Evolutionary conservation across 2,329 filamentous ascomycete genomes (phyloP).

Genomic region (Colletotrichum musae): DNA sequence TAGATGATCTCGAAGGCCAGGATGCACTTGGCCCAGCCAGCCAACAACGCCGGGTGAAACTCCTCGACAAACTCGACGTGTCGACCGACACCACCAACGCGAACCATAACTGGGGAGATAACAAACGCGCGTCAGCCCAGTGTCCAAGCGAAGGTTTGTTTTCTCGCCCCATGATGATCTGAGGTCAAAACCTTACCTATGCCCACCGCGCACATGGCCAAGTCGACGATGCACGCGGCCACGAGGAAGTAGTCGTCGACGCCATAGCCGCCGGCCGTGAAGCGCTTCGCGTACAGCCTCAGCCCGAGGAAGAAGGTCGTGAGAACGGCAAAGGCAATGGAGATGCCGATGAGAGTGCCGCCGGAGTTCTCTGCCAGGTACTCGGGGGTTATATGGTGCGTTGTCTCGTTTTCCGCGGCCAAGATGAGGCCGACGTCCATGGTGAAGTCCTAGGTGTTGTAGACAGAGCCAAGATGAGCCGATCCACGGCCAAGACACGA

Average conservation of each 20-base stretch:
- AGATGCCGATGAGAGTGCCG: constrained; percentile 42
- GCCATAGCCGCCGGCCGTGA: constrained; percentile 35
- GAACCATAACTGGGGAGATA: constrained; percentile 42
- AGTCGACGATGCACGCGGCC: constrained; percentile 34
- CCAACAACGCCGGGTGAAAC: constrained; percentile 37
- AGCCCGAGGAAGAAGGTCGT: constrained; percentile 35
- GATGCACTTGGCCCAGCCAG: constrained; percentile 45
- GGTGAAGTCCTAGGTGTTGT: not conserved
- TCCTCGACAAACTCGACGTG: constrained; percentile 43
- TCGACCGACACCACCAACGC: constrained; percentile 46
- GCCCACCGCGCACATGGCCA: constrained; percentile 37
- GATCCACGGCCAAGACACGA: constrained; percentile 36
- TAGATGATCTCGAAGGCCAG: constrained; percentile 49
- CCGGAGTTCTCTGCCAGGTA: constrained; percentile 37
- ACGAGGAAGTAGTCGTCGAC: constrained; percentile 36
- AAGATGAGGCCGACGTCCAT: constrained; percentile 21
- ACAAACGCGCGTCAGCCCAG: not conserved
- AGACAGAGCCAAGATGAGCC: constrained; percentile 19
- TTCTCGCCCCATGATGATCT: not conserved
- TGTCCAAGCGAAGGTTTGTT: constrained; percentile 20
- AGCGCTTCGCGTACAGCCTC: constrained; percentile 33
- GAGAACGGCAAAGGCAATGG: constrained; percentile 39
- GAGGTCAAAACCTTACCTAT: constrained; percentile 27
- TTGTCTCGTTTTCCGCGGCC: constrained; percentile 7
- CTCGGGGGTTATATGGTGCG: constrained; percentile 14